Evolutionary conservation across 768 basidiomycete species (phyloP).

Genomic region (Suillus bovinus): DNA sequence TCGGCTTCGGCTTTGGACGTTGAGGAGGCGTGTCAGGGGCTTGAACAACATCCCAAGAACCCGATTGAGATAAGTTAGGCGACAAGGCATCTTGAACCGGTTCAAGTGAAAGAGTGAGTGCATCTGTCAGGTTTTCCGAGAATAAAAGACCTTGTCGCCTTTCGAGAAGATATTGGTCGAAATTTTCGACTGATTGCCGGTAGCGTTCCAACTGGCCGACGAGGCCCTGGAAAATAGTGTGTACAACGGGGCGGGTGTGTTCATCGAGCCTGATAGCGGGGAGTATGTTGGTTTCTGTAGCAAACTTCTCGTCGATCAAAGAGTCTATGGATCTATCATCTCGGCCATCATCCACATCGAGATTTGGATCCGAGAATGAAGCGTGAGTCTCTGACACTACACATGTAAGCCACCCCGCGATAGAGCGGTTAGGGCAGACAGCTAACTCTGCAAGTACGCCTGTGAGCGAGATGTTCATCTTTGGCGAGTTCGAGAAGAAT

Average conservation of each 20-base stretch:
- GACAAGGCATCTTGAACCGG: constrained; percentile 43
- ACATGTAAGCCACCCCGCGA: constrained; percentile 89
- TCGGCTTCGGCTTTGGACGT: constrained; percentile 50
- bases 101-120: constrained; percentile 73
- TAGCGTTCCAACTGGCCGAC: constrained; percentile 82
- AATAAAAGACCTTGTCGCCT: constrained; percentile 88
- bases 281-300: constrained; percentile 54
- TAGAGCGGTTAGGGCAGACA: constrained; percentile 80
- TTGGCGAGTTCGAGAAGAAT: constrained; percentile 86
- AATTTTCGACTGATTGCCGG: constrained; percentile 69
- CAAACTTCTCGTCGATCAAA: constrained; percentile 63
- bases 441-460: constrained; percentile 80
- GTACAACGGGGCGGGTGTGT: constrained; percentile 72
- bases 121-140: constrained; percentile 90
- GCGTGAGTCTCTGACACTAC: constrained; percentile 40
- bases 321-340: constrained; percentile 86
- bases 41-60: constrained; percentile 27
- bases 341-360: constrained; percentile 47
- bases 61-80: constrained; percentile 25
- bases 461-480: constrained; percentile 87
- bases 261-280: constrained; percentile 73
- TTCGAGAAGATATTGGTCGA: constrained; percentile 84
- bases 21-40: constrained; percentile 34
- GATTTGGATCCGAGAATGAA: background rate
- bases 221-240: constrained; percentile 78